These are phyloP conservation scores for Aschersonia sp. DNA, from an alignment of 2,329 filamentous ascomycete genomes.

Conservation along the genomic window DNA sequence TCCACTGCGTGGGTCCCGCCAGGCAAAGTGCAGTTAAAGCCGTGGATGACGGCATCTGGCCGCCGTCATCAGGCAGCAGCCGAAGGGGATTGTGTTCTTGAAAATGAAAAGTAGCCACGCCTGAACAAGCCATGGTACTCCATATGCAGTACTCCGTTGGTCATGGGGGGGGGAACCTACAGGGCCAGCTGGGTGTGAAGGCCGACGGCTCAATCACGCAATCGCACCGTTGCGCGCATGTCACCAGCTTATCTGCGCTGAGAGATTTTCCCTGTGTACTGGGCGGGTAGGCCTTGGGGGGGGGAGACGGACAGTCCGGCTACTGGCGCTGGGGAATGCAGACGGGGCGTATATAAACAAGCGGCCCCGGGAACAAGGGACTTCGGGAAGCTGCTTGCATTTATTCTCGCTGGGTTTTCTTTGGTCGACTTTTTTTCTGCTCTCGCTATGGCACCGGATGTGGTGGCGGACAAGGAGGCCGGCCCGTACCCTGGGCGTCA, in stretches of 20 bases:
- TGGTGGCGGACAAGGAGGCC: neutral
- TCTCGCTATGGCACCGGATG: neutral
- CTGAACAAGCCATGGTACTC: no score
- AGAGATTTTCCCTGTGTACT: neutral
- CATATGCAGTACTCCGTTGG: no score
- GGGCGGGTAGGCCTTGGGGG: no score
- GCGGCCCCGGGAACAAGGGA: neutral
- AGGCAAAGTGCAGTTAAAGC: no score
- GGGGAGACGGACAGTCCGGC: neutral
- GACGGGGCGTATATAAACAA: neutral
- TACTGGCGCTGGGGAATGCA: neutral
- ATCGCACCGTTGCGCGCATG: neutral
- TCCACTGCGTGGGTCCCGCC: no score
- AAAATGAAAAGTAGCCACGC: no score
- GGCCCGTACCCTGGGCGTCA: no score
- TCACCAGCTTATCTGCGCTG: neutral
- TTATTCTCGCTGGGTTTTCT: neutral
- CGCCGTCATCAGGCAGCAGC: no score
- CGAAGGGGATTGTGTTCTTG: no score
- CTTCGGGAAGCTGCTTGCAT: neutral
- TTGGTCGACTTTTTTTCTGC: neutral
- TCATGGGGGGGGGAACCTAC: no score
- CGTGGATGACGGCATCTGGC: no score
- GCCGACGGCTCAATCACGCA: neutral
- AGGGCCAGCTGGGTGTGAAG: neutral